Conservation (phyloP, 2,329 filamentous ascomycete species). For the Verticillium longisporum region DNA sequence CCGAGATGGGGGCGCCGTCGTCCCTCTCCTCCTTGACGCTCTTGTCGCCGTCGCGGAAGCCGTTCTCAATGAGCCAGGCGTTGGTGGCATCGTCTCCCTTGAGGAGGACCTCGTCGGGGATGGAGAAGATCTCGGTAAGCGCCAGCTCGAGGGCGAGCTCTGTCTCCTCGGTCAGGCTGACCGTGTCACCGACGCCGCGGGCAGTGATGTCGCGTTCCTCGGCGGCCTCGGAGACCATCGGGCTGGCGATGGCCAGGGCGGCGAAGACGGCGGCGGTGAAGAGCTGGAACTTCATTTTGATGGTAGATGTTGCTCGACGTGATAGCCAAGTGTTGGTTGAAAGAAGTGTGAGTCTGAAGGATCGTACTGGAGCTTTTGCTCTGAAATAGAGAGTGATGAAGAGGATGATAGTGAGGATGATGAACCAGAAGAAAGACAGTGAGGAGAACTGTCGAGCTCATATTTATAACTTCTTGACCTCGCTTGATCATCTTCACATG, state of each 20-base stretch:
- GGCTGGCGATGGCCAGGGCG: slow-evolving; percentile 5
- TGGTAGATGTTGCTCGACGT: neutral
- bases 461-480: neutral
- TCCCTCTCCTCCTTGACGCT: neutral
- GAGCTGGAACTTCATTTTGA: slow-evolving; percentile 10
- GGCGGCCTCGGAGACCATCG: neutral
- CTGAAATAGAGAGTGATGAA: neutral
- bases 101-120: slow-evolving; percentile 17
- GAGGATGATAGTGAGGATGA: slow-evolving; percentile 1
- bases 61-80: slow-evolving; percentile 14
- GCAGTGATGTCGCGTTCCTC: neutral
- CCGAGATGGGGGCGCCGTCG: neutral
- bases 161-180: neutral
- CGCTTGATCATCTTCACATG: neutral
- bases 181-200: neutral
- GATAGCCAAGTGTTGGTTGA: neutral
- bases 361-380: neutral
- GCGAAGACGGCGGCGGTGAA: slow-evolving; percentile 7
- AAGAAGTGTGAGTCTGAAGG: neutral
- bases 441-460: neutral
- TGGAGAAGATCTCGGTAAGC: slow-evolving; percentile 14
- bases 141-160: slow-evolving; percentile 3
- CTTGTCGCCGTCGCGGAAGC: slow-evolving; percentile 6
- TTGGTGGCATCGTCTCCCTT: slow-evolving; percentile 13
- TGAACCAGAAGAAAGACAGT: neutral